phyloP scores from a whole-genome alignment of 176 grass and related monocot species.

The Juncus inflexus region DNA sequence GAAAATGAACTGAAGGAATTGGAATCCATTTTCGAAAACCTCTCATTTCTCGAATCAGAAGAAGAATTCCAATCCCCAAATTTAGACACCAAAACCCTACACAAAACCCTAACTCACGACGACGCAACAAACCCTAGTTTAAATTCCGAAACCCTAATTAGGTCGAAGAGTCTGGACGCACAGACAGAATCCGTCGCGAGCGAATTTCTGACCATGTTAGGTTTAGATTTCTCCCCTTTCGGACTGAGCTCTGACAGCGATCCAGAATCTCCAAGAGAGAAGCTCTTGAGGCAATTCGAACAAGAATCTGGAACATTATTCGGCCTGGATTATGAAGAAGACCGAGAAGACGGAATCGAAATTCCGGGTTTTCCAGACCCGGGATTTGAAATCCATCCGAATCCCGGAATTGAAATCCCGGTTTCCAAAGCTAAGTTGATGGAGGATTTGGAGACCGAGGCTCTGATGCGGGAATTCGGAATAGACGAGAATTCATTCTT shows the following conservation, averaged over 20 bases:
- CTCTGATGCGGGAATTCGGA: slow-evolving; percentile 79
- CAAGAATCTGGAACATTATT: slow-evolving; percentile 77
- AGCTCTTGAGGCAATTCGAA: slow-evolving; percentile 83
- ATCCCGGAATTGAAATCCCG: background rate
- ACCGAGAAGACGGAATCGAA: slow-evolving; percentile 24
- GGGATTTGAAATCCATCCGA: background rate
- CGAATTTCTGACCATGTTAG: slow-evolving; percentile 91
- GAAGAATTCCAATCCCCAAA: slow-evolving; percentile 48
- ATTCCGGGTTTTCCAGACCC: slow-evolving; percentile 1
- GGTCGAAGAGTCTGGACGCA: slow-evolving; percentile 61
- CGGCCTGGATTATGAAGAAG: slow-evolving; percentile 48
- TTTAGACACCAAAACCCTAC: slow-evolving; percentile 36
- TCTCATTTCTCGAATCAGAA: slow-evolving; percentile 43
- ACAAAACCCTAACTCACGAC: slow-evolving; percentile 36
- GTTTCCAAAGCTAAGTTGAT: slow-evolving; percentile 54
- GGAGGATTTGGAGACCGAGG: slow-evolving; percentile 86
- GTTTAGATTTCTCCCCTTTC: slow-evolving; percentile 59
- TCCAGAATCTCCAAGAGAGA: slow-evolving; percentile 73
- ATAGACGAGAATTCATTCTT: slow-evolving; percentile 64
- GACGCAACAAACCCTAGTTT: slow-evolving; percentile 28
- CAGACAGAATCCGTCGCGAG: slow-evolving; percentile 61
- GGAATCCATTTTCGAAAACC: slow-evolving; percentile 43
- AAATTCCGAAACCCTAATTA: slow-evolving; percentile 38
- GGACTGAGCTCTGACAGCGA: slow-evolving; percentile 58
- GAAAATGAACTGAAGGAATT: slow-evolving; percentile 46